Evolutionary conservation across 2,329 filamentous ascomycete genomes (phyloP), one percentile per base, ranked within the genome.

Genomic region (Elsinoe necatrix): DNA sequence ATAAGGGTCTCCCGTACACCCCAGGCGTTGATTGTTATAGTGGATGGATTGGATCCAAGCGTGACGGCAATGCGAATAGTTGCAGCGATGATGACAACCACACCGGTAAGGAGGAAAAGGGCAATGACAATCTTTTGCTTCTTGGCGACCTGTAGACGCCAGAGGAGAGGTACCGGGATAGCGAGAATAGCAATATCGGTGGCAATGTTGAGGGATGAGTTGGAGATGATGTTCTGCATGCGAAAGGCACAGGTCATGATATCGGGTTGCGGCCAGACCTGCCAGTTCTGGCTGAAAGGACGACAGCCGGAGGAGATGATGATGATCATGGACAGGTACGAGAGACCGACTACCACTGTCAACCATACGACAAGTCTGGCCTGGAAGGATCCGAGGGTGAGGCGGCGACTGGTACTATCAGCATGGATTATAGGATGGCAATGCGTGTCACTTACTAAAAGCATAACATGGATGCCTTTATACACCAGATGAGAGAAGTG

Each of bases 41-140:
- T 64, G 0, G 63, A 66, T 1, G 67, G 67, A 14, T 59, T 59
- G 3, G 59, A 55, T 18, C 61, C 60, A 4, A 71, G 59, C 0
- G 68, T 68, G 58, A 68, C 63, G 16, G 63, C 60, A 31, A 64
- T 64, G 6, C 68, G 64, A 8, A 68, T 62, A 34, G 70, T 63
- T 14, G 69, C 68, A 1, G 69, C 67, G 1, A 63, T 60, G 57
- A 70, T 69, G 60, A 69, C 64, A 52, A 71, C 69, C 3, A 69
- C 39, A 18, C 68, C 67, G 1, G 68, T 68, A 4, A 61, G 65
- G 1, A 71, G 63, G 4, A 72, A 59, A 0, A 68, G n/a, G 2
- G 58, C 63, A 23, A 72, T 60, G 6, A 62, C 63, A n/a, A 71
- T 55, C 50, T 69, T 71, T 42, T 64, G 65, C 8, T 56, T 61